A percentile compares a stretch with the other conserved stretches of the same genome.
Conservation (phyloP, 805 yeast species). For the Torulaspora delbrueckii region DNA sequence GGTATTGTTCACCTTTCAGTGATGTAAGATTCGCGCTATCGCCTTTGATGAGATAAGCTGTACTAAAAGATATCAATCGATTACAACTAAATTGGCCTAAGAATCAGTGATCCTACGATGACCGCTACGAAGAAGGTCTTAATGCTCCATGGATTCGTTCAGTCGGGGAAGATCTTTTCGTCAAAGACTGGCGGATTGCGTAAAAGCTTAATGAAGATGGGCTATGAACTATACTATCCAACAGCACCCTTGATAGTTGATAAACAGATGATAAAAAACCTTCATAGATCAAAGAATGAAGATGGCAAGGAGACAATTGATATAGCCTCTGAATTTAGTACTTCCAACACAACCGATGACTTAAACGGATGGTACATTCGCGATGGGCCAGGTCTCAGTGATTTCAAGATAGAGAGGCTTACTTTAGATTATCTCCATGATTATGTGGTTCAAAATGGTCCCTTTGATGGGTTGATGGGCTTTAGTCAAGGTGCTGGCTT, state of each 20-base stretch:
- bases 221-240: conserved; percentile 66
- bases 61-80: not conserved
- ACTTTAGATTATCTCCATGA: conserved; percentile 40
- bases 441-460: conserved; percentile 55
- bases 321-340: conserved; percentile 36
- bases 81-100: not conserved
- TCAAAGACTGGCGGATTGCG: conserved; percentile 84
- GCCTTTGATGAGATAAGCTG: too few relatives aligned
- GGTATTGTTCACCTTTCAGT: too few relatives aligned
- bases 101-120: not conserved
- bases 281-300: conserved; percentile 2
- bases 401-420: conserved; percentile 28
- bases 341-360: conserved; percentile 20
- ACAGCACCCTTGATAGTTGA: conserved; percentile 65
- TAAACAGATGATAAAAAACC: conserved; percentile 46
- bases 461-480: conserved; percentile 80
- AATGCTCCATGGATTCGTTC: conserved; percentile 87
- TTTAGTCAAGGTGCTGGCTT: conserved; percentile 93
- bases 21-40: too few relatives aligned
- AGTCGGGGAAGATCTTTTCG: conserved; percentile 71
- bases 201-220: conserved; percentile 53
- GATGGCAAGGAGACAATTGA: conserved; percentile 40
- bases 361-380: conserved; percentile 65
- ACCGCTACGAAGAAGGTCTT: conserved; percentile 45
- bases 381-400: conserved; percentile 36